Base-by-base conservation (phyloP, 805 yeast species). In the Suhomyces prunicola region DNA sequence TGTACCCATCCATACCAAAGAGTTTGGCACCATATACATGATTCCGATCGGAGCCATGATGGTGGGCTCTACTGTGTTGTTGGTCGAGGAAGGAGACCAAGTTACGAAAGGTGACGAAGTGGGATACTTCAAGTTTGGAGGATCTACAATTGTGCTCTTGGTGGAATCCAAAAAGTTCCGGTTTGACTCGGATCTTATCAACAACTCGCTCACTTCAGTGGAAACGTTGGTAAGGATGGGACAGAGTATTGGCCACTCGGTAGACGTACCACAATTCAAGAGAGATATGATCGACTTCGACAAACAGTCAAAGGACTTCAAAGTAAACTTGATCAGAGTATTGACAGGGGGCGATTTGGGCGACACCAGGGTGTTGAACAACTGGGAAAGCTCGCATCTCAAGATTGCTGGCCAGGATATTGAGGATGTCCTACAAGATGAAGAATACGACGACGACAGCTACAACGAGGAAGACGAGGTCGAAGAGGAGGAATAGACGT, bases 21-120 rank as follows among this genome's bases (percentile, higher is more conserved):
- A 80, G n/a, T 92, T 90, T 66, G 97, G 97, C 0, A 77, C 81
- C 0, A 87, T 93, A 17, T 73, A 88, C 56, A 78, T 89, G 71
- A 82, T 90, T 22, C 84, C 94, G 5, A 90, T 93, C 4, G 99
- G 99, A 35, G 99, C 99, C 0, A 93, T 94, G 98, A 91, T 93
- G 97, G 99, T 93, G 2, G 98, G 98, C 0, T 87, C 96, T 1
- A 91, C 87, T 2, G 80, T 90, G 0, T 67, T 93, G 27, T 85
- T 93, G 0, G 86, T 84, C 13, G 65, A 79, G 50, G 81, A 78
- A 46, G 90, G 90, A 2, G 83, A 83, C 44, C 39, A 50, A 0
- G 76, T 93, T 3, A 61, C 70, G 7, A 77, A 92, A 46, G 88
- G 94, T 4, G 92, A 88, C 44, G 98, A 93, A 62, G 69, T 93